phyloP scores from a whole-genome alignment of 805 yeast species.

The Candida tallmaniae region DNA sequence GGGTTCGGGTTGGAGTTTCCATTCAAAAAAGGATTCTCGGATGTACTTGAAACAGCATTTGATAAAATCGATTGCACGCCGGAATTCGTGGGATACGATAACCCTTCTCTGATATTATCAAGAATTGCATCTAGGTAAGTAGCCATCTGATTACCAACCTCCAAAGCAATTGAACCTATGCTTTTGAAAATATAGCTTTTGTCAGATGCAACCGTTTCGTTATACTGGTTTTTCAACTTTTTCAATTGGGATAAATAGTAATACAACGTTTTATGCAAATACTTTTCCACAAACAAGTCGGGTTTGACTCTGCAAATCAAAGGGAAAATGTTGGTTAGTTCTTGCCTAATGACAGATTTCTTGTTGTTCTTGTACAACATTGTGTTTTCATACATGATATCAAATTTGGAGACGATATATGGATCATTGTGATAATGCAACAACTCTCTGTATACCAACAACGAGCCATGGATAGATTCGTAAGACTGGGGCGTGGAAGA shows the following conservation, averaged over 20 bases:
- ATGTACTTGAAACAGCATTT: slow-evolving; percentile 31
- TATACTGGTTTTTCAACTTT: slow-evolving; percentile 47
- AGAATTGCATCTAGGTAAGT: slow-evolving; percentile 86
- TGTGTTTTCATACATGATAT: slow-evolving; percentile 71
- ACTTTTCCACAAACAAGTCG: slow-evolving; percentile 69
- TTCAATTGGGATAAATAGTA: slow-evolving; percentile 76
- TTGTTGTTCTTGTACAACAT: slow-evolving; percentile 74
- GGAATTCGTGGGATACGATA: slow-evolving; percentile 38
- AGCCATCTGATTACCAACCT: slow-evolving; percentile 78
- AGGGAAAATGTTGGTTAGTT: slow-evolving; percentile 81
- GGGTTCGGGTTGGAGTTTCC: slow-evolving; percentile 9
- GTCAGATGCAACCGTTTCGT: slow-evolving; percentile 46
- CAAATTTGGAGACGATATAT: slow-evolving; percentile 66
- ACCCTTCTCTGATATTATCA: slow-evolving; percentile 76
- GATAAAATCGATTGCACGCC: slow-evolving; percentile 38
- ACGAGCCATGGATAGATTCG: slow-evolving; percentile 83
- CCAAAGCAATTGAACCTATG: slow-evolving; percentile 78
- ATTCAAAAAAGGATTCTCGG: slow-evolving; percentile 10
- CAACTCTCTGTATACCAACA: slow-evolving; percentile 77
- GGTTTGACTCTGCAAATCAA: slow-evolving; percentile 76
- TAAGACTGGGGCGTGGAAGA: slow-evolving; percentile 21
- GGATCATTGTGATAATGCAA: slow-evolving; percentile 64
- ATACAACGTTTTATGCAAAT: slow-evolving; percentile 72
- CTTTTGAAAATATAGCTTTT: slow-evolving; percentile 71
- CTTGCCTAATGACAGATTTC: slow-evolving; percentile 69